Base-by-base conservation (phyloP, 1,284 basidiomycete genomes). In the Neolentinus lepideus region DNA sequence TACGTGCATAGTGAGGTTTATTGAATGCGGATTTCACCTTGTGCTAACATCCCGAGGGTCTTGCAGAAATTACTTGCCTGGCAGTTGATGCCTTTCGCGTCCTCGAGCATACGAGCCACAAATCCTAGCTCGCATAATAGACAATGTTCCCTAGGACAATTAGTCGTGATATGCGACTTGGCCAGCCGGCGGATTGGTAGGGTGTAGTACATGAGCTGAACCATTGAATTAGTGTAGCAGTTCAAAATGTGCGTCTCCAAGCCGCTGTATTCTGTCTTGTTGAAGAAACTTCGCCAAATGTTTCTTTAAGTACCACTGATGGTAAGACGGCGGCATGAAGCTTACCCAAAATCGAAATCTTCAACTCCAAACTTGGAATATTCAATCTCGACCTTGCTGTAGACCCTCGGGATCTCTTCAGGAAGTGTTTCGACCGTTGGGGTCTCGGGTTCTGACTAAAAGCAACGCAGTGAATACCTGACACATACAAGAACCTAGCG, bases 331-430 rank as follows among this genome's bases (percentile, higher is more conserved):
- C 31, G 29, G 52, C 36, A 36, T 0, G 35, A 66, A 25, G 9
- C 76, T n/a, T 65, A 92, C 91, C 81, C 95, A 66, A 99, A 99
- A 69, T 99, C 97, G 66, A 99, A 99, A 71, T 99, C 96, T 68
- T 96, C 96, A 25, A 98, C 92, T n/a, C 96, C 96, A 63, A 99
- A 99, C 64, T 94, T 94, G 51, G 93, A 96, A 69, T 99, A 99
- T 71, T 97, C 94, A 66, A 99, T 99, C 70, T 97, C 94, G 43
- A 98, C 94, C 65, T 89, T 88, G 47, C 90, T 84, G 69, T 97
- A 99, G 61, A 88, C 83, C 57, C 82, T 84, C 0, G 95, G 94
- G 57, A 96, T 83, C 31, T 84, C 81, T 51, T 80, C 80, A 22
- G 74, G 73, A 27, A 68, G 70, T 55, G 77, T 72, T 55, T 81